Conservation (phyloP, 2,329 filamentous ascomycete species). For the Lizonia empirigonia region DNA sequence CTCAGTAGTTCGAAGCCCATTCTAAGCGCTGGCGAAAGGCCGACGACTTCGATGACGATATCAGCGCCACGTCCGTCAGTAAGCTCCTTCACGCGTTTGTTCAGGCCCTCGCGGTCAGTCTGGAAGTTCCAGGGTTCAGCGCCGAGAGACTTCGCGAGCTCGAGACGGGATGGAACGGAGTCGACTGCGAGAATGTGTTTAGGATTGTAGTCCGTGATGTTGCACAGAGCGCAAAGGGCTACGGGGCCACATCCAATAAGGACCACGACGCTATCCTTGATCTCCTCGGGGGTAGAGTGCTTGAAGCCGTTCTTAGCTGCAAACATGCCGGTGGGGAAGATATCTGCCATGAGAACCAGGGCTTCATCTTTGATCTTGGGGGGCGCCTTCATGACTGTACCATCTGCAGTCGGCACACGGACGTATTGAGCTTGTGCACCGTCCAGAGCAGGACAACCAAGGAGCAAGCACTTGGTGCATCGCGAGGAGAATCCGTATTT, state of each 20-base stretch:
- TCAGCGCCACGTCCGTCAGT: slow-evolving; percentile 85
- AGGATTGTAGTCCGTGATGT: slow-evolving; percentile 75
- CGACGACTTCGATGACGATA: slow-evolving; percentile 69
- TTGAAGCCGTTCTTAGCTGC: slow-evolving; percentile 79
- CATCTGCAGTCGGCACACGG: slow-evolving; percentile 75
- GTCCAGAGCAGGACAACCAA: slow-evolving; percentile 72
- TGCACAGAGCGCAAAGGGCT: slow-evolving; percentile 81
- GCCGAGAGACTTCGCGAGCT: slow-evolving; percentile 73
- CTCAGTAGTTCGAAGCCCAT: slow-evolving; percentile 56
- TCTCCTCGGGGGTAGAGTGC: slow-evolving; percentile 62
- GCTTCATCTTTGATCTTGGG: slow-evolving; percentile 72
- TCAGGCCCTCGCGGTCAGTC: slow-evolving; percentile 67
- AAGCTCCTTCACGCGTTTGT: slow-evolving; percentile 71
- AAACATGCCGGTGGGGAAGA: slow-evolving; percentile 84
- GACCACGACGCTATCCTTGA: slow-evolving; percentile 72
- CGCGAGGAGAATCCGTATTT: slow-evolving; percentile 75
- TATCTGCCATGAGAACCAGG: slow-evolving; percentile 88
- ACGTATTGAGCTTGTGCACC: slow-evolving; percentile 82
- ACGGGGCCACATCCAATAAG: slow-evolving; percentile 81
- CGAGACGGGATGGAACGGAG: slow-evolving; percentile 74
- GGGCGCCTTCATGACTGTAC: slow-evolving; percentile 77
- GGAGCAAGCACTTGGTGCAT: slow-evolving; percentile 72
- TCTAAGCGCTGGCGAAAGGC: slow-evolving; percentile 54
- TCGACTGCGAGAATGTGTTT: slow-evolving; percentile 80
- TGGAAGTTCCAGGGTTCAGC: slow-evolving; percentile 84